Evolutionary conservation across 1,139 yeast genomes (phyloP).

Genomic region (Blastobotrys apis): DNA sequence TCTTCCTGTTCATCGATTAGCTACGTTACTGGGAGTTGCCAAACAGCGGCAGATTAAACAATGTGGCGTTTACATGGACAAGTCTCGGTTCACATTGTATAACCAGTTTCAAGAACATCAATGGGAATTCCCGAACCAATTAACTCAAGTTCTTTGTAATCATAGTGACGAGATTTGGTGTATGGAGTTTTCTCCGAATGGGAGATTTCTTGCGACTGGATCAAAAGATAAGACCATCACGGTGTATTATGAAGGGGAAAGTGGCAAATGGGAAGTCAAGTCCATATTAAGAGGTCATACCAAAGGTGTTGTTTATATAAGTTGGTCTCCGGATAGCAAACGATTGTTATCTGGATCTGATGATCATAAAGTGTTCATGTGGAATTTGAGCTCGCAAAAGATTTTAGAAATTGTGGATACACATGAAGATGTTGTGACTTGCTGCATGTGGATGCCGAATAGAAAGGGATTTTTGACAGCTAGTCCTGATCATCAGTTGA

Average conservation of each 20-base stretch:
- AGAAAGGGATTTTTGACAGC: conserved; percentile 64
- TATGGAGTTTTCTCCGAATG: conserved; percentile 71
- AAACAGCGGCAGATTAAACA: conserved; percentile 25
- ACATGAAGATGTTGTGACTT: conserved; percentile 43
- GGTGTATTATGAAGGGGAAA: conserved; percentile 56
- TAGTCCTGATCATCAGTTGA: conserved; percentile 70
- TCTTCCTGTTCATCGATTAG: conserved; percentile 50
- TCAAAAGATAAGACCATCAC: conserved; percentile 61
- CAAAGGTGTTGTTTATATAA: conserved; percentile 61
- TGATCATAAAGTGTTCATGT: conserved; percentile 63
- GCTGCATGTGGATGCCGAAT: conserved; percentile 73
- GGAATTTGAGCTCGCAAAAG: conserved; percentile 45
- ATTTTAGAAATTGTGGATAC: background rate
- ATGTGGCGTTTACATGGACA: conserved; percentile 40
- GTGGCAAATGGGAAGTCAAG: conserved; percentile 45
- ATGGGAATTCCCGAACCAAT: conserved; percentile 45
- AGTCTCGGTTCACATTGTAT: conserved; percentile 12
- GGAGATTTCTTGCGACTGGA: conserved; percentile 69
- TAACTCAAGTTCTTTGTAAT: conserved; percentile 41
- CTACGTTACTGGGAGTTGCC: conserved; percentile 50
- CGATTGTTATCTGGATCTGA: conserved; percentile 61
- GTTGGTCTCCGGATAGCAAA: conserved; percentile 74
- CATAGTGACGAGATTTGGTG: conserved; percentile 85
- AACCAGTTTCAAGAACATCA: conserved; percentile 6
- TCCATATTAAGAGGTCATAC: conserved; percentile 44